Conservation (phyloP, 495 filamentous ascomycete genomes). For the Podospora pseudoanserina region DNA sequence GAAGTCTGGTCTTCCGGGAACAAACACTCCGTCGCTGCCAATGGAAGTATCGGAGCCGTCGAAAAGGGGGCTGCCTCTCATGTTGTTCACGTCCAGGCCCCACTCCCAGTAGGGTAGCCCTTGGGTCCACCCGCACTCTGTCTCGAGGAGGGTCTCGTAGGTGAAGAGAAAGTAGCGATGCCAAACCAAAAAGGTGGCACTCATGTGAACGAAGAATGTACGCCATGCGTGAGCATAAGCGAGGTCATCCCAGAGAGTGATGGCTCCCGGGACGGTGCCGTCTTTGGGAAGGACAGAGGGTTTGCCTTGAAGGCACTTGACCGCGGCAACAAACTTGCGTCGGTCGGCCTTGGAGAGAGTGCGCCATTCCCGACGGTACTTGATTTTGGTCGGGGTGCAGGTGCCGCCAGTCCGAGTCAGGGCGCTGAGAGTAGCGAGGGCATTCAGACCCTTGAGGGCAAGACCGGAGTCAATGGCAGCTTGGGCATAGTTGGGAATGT, state of each 20-base stretch:
- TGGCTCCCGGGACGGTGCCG: slow-evolving; percentile 30
- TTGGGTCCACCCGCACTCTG: slow-evolving; percentile 65
- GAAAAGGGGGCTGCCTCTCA: slow-evolving; percentile 56
- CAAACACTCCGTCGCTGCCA: slow-evolving; percentile 55
- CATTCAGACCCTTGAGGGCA: slow-evolving; percentile 25
- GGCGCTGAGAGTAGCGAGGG: slow-evolving; percentile 19
- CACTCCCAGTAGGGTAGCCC: slow-evolving; percentile 60
- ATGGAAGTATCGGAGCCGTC: slow-evolving; percentile 59
- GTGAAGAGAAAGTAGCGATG: slow-evolving; percentile 63
- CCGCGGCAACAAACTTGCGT: slow-evolving; percentile 59
- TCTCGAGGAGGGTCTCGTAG: slow-evolving; percentile 59
- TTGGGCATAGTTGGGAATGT: slow-evolving; percentile 16
- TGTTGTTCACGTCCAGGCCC: slow-evolving; percentile 48
- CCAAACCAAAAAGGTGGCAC: slow-evolving; percentile 64
- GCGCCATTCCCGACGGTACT: slow-evolving; percentile 33
- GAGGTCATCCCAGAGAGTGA: slow-evolving; percentile 59
- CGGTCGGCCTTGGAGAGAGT: slow-evolving; percentile 46
- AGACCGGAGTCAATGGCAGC: slow-evolving; percentile 26
- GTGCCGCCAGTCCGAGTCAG: slow-evolving; percentile 12
- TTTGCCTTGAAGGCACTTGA: slow-evolving; percentile 57
- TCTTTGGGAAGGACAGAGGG: slow-evolving; percentile 40
- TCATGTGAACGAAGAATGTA: slow-evolving; percentile 58
- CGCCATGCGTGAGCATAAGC: slow-evolving; percentile 62
- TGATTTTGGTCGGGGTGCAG: slow-evolving; percentile 27
- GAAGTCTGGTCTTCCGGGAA: slow-evolving; percentile 29